A percentile compares a stretch with the other conserved stretches of the same genome.
These are phyloP conservation scores for Clitopilus hobsonii DNA, from an alignment of 768 basidiomycete genomes.

Conservation along the genomic window DNA sequence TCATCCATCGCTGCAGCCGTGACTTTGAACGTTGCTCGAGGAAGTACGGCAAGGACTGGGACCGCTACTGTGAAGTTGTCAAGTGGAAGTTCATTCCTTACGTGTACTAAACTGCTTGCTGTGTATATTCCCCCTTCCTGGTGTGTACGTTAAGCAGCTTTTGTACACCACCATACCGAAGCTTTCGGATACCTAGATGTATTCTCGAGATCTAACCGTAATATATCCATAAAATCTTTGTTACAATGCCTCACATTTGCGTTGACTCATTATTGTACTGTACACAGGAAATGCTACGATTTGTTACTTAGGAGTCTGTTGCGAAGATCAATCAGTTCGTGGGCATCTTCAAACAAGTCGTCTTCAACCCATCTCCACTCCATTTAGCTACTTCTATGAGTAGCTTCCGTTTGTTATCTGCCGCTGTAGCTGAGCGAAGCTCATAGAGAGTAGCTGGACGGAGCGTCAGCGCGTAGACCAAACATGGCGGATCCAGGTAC, in stretches of 20 bases:
- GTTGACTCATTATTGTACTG: too few relatives aligned
- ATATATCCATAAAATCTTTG: neutral
- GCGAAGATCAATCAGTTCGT: constrained; percentile 35
- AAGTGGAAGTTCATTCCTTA: constrained; percentile 89
- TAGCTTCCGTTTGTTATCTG: constrained; percentile 72
- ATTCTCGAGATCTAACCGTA: neutral
- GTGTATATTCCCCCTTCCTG: neutral
- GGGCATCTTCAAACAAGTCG: constrained; percentile 77
- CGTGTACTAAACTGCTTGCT: constrained; percentile 54
- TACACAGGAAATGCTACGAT: too few relatives aligned
- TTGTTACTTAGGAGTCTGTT: too few relatives aligned
- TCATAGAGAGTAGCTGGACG: constrained; percentile 75
- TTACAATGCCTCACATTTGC: neutral
- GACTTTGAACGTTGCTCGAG: constrained; percentile 92
- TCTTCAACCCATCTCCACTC: constrained; percentile 80
- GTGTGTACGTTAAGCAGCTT: neutral
- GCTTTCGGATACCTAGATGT: neutral
- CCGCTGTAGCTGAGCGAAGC: constrained; percentile 64
- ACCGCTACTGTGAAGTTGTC: constrained; percentile 81
- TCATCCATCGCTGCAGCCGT: constrained; percentile 85
- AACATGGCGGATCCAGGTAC: constrained; percentile 20
- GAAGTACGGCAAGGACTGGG: constrained; percentile 97
- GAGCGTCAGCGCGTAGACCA: neutral
- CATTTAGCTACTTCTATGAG: constrained; percentile 77
- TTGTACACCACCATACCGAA: constrained; percentile 7